These are phyloP conservation scores for Graphilbum fragrans DNA, from an alignment of 2,329 filamentous ascomycete species.

Conservation along the genomic window DNA sequence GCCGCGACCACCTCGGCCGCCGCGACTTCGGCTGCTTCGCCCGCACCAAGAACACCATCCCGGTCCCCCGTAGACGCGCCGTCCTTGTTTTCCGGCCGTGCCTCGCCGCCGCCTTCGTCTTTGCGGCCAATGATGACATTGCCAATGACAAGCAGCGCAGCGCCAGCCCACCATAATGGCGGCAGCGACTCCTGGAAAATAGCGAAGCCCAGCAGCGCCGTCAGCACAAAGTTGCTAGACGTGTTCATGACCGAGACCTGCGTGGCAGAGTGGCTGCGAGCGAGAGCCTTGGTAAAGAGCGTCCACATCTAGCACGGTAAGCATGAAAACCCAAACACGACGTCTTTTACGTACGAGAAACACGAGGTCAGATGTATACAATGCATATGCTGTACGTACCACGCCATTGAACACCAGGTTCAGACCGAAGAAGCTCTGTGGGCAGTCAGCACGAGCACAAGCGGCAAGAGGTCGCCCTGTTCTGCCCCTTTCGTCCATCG, in stretches of 20 bases:
- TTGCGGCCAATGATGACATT: conserved; percentile 68
- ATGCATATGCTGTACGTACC: no score
- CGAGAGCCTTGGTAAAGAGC: conserved; percentile 68
- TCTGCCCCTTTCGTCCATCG: no score
- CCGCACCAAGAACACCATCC: no score
- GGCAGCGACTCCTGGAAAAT: conserved; percentile 64
- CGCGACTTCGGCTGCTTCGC: background rate
- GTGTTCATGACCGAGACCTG: conserved; percentile 77
- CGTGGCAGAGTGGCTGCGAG: conserved; percentile 60
- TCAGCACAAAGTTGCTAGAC: conserved; percentile 69
- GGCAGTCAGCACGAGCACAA: background rate
- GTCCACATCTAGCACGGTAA: conserved; percentile 58
- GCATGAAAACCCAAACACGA: no score
- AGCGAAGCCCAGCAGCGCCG: conserved; percentile 55
- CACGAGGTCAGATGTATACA: no score
- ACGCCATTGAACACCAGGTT: conserved; percentile 66
- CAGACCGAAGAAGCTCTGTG: conserved; percentile 59
- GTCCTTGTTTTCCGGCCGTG: no score
- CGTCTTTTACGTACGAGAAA: background rate
- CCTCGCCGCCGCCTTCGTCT: conserved; percentile 26
- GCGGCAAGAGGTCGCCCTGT: no score
- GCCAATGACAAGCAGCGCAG: conserved; percentile 57
- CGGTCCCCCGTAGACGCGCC: no score
- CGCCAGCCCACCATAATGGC: conserved; percentile 66
- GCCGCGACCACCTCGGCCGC: background rate